These are phyloP conservation scores for Ascodesmis nigricans DNA, from an alignment of 495 filamentous ascomycete species.

Conservation along the genomic window DNA sequence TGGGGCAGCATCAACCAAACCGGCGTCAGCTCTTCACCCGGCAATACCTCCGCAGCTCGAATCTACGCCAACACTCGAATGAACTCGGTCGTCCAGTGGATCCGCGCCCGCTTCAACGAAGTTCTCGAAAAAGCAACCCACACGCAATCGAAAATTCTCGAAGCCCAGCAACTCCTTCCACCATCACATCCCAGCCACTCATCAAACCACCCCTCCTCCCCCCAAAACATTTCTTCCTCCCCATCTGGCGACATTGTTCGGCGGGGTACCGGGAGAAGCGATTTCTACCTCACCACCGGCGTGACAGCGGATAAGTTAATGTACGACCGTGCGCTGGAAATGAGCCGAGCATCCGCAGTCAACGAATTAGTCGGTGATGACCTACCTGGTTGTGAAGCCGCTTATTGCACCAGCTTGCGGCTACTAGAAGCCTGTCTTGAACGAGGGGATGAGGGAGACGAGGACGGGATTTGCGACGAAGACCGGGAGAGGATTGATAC, in stretches of 20 bases:
- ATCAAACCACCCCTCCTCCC: constrained; percentile 41
- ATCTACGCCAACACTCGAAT: constrained; percentile 46
- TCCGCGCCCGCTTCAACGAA: constrained; percentile 82
- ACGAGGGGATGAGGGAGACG: constrained; percentile 43
- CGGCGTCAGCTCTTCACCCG: constrained; percentile 20
- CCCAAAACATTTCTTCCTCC: constrained; percentile 25
- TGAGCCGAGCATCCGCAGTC: constrained; percentile 84
- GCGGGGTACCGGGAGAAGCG: neutral
- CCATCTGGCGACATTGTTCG: constrained; percentile 38
- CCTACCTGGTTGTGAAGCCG: constrained; percentile 71
- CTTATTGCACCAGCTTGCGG: constrained; percentile 71
- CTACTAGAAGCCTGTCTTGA: constrained; percentile 92
- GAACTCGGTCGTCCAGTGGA: constrained; percentile 88
- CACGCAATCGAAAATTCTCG: constrained; percentile 64
- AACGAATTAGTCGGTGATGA: constrained; percentile 88
- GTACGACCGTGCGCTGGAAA: constrained; percentile 92
- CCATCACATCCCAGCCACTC: constrained; percentile 71
- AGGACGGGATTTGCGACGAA: constrained; percentile 36
- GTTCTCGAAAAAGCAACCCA: constrained; percentile 87
- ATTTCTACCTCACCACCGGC: constrained; percentile 37
- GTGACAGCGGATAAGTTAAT: constrained; percentile 90
- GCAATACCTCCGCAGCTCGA: constrained; percentile 12
- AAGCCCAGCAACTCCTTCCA: constrained; percentile 67
- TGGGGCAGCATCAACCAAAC: constrained; percentile 34
- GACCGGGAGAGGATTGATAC: constrained; percentile 52